Base-by-base conservation (phyloP, 148 eudicot species). In the Hydrangea macrophylla region DNA sequence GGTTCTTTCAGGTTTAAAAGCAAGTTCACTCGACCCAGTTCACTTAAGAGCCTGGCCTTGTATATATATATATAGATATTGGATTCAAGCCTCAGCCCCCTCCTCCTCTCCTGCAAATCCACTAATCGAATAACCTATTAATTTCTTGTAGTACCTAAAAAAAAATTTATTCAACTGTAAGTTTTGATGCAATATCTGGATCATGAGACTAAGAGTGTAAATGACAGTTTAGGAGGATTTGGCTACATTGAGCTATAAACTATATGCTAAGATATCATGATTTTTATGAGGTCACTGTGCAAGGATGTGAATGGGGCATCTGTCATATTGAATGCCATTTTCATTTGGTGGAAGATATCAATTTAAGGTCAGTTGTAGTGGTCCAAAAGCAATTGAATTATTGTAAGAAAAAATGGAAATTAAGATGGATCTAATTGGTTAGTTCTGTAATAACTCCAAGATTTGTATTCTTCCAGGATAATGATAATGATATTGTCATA, bases 401-500 rank as follows among this genome's bases (percentile, higher is more conserved):
- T 33, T 6, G 1, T 31, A 32, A 54, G 70, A 53, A 66, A 5
- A 53, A 33, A 27, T 30, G 22, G 4, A 8, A 36, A 50, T 31
- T 51, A 51, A 22, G 26, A 48, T 58, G 20, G 25, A 17, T 30
- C 25, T 28, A 18, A 64, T 28, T 50, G 22, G 60, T 32, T 66
- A 23, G 30, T 13, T 53, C 12, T 53, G 28, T 13, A 22, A 1
- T 18, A 23, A 65, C 23, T 66, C 70, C 60, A 66, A 33, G 35
- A 23, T 4, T 32, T 33, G 3, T 33, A 9, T 53, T 66, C 59
- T 31, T 65, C 28, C 22, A 22, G 5, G 30, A 22, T 51, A 65
- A 64, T 31, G 30, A 65, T 65, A 33, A 51, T 33, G 45, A 53
- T 55, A n/a, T n/a, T n/a, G n/a, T n/a, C n/a, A 65, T 65, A 33